Percentiles rank a stretch among this genome's conserved stretches.
phyloP scores from a whole-genome alignment of 495 filamentous ascomycete species.

The Penicilliopsis zonata region DNA sequence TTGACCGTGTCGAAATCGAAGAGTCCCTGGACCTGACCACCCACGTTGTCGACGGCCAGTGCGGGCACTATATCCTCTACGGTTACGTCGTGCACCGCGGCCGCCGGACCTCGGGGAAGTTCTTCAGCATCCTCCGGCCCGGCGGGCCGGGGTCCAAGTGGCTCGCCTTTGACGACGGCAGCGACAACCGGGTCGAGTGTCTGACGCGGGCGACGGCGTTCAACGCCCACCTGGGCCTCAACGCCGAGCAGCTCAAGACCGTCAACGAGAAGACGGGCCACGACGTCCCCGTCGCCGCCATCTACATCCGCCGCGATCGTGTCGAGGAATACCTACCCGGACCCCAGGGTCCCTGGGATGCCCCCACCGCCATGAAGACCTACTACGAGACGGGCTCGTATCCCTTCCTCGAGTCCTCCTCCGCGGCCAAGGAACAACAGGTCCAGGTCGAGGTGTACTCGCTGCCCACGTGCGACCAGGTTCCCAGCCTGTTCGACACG shows the following conservation, averaged over 20 bases:
- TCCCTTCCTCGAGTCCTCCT: constrained; percentile 2
- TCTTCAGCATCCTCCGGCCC: constrained; percentile 49
- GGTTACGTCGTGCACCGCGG: constrained; percentile 52
- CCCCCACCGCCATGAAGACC: constrained; percentile 17
- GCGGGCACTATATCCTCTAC: constrained; percentile 43
- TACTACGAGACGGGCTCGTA: constrained; percentile 27
- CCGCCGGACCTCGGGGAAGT: constrained; percentile 47
- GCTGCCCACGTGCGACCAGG: constrained; percentile 19
- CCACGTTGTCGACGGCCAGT: constrained; percentile 19
- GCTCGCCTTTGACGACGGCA: constrained; percentile 47
- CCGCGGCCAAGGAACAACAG: constrained; percentile 9
- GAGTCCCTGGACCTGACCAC: constrained; percentile 36
- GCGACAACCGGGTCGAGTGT: constrained; percentile 41
- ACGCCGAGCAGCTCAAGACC: constrained; percentile 16
- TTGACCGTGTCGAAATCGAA: constrained; percentile 42
- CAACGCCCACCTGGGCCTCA: constrained; percentile 39
- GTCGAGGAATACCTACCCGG: constrained; percentile 29
- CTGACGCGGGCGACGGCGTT: constrained; percentile 46
- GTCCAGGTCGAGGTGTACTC: constrained; percentile 33
- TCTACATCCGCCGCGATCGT: constrained; percentile 47
- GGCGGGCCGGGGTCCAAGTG: constrained; percentile 43
- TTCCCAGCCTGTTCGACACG: constrained; percentile 29
- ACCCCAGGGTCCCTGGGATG: constrained; percentile 30
- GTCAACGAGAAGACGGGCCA: constrained; percentile 36
- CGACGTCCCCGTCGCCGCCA: constrained; percentile 43